Percentiles rank a stretch among this genome's conserved stretches.
Evolutionary conservation across 1,284 basidiomycete genomes (phyloP).

Genomic region (Cutaneotrichosporon sp.): DNA sequence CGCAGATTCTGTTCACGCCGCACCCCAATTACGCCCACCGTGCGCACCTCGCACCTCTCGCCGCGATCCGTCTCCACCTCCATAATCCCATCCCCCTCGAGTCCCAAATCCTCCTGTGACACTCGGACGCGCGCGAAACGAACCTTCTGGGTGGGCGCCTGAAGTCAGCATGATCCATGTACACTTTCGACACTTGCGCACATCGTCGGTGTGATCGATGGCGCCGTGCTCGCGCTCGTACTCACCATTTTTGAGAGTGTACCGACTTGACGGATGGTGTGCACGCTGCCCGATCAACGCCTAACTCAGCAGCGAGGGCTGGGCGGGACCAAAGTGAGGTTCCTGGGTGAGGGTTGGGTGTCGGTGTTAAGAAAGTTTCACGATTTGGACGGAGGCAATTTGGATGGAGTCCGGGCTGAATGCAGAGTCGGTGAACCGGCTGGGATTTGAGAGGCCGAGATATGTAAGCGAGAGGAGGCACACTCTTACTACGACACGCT

Average conservation of each 20-base stretch:
- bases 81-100: not conserved
- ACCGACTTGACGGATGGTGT: constrained; percentile 17
- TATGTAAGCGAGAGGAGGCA: too few species aligned
- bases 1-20: not conserved
- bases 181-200: not conserved
- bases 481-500: too few species aligned
- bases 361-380: constrained; percentile 3
- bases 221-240: not conserved
- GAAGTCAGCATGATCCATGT: constrained; percentile 15
- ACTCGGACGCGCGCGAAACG: constrained; percentile 14
- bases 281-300: constrained; percentile 1
- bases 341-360: not conserved
- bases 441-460: too few species aligned
- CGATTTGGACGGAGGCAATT: not conserved
- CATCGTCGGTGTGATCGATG: constrained; percentile 2
- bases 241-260: constrained; percentile 29
- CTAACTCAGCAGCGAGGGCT: not conserved
- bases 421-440: too few species aligned
- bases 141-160: constrained; percentile 32
- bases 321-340: not conserved
- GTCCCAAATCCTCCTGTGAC: not conserved
- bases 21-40: not conserved
- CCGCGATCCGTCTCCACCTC: not conserved
- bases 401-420: not conserved
- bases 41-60: not conserved